Conservation (phyloP, 306 rosid species). For the Hippophae rhamnoides region DNA sequence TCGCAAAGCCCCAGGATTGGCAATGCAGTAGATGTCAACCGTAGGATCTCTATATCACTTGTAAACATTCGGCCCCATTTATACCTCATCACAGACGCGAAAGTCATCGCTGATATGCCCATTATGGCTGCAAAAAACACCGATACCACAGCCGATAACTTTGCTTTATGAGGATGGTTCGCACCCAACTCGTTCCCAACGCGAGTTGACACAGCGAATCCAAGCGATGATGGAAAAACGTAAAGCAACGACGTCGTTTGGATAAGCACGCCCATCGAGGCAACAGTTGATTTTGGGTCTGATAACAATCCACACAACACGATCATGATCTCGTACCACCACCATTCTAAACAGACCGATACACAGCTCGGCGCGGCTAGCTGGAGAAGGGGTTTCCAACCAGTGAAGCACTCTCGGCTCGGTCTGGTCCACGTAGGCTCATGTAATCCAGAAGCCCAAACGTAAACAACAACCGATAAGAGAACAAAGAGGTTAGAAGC, state of each 20-base stretch:
- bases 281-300: constrained; percentile 74
- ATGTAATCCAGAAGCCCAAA: constrained; percentile 36
- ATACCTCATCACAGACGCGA: constrained; percentile 44
- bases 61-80: constrained; percentile 78
- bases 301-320: constrained; percentile 58
- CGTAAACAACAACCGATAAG: constrained; percentile 18
- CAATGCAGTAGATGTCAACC: constrained; percentile 53
- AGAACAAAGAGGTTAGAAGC: constrained; percentile 48
- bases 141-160: constrained; percentile 44
- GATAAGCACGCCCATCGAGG: constrained; percentile 81
- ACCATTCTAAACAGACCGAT: constrained; percentile 92
- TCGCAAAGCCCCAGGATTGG: constrained; percentile 88
- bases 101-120: constrained; percentile 53
- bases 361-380: constrained; percentile 82
- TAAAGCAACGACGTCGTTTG: constrained; percentile 84
- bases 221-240: constrained; percentile 74
- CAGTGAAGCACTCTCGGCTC: constrained; percentile 48
- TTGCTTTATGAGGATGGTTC: constrained; percentile 33
- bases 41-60: constrained; percentile 35
- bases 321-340: constrained; percentile 99
- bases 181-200: constrained; percentile 87
- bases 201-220: constrained; percentile 74
- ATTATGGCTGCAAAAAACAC: constrained; percentile 35
- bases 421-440: constrained; percentile 54
- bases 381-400: constrained; percentile 55